Conservation (phyloP, 441 rosid genomes). For the Daphne laureola region DNA sequence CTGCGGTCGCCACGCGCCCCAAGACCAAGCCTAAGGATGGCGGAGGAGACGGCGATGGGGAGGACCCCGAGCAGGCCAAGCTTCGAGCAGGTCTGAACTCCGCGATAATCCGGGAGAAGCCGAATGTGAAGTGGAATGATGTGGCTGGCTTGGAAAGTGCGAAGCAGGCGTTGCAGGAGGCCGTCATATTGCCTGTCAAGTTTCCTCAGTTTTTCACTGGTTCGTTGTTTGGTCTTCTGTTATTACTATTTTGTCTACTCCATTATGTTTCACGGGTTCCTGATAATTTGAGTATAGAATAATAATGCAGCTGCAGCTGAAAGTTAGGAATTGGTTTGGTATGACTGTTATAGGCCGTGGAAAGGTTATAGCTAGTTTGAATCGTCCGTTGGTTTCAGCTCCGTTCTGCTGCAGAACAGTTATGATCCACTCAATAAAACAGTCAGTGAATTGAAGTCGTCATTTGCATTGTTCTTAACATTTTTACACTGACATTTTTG, state of each 20-base stretch:
- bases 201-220: slow-evolving; percentile 93
- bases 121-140: slow-evolving; percentile 67
- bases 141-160: slow-evolving; percentile 81
- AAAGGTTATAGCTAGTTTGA: not conserved
- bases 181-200: slow-evolving; percentile 87
- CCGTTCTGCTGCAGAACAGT: not conserved
- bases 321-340: no score
- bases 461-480: no score
- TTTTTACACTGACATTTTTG: no score
- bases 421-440: no score
- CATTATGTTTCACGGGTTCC: slow-evolving; percentile 1
- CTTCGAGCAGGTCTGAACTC: slow-evolving; percentile 74
- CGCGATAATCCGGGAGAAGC: slow-evolving; percentile 85
- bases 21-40: slow-evolving; percentile 84
- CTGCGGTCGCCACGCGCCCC: slow-evolving; percentile 80
- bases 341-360: not conserved
- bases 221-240: slow-evolving; percentile 10
- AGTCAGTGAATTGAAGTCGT: no score
- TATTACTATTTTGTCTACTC: no score
- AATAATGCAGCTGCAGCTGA: no score
- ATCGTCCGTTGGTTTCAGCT: not conserved
- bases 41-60: slow-evolving; percentile 72
- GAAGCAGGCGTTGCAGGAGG: slow-evolving; percentile 85
- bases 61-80: slow-evolving; percentile 77
- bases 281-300: not conserved